Evolutionary conservation across 2,329 filamentous ascomycete genomes (phyloP), one percentile per base, ranked within the genome.

Genomic region (Paraconiothyrium sp.): DNA sequence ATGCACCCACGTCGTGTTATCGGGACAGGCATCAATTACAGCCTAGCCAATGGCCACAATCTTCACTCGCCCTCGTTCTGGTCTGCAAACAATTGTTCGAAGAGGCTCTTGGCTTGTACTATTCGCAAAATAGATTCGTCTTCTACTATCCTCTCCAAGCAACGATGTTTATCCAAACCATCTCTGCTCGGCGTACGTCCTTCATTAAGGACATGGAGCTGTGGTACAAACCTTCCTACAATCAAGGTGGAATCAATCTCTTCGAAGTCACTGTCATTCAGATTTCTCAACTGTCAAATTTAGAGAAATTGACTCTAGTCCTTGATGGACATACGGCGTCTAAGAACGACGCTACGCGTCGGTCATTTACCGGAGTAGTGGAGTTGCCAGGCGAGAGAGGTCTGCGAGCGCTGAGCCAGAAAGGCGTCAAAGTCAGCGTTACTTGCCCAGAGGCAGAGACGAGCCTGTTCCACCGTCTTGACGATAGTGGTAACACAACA

Each of bases 141-240:
- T 76, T 76, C 66, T 69, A 71, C 57, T 71, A 68, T 37, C 64
- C 67, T 2, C 47, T 61, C 4, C 71, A 74, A 49, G 24, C 72
- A 2, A 56, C 60, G 8, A 60, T 60, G 10, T 75, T 74, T 37
- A 13, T 69, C 1, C 37, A 62, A 3, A 54, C 35, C 22, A 48
- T 74, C 13, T 64, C 61, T 4, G 11, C 46, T 1, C 16, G 58
- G 9, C 67, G 71, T 5, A 66, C 60, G 14, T 32, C 34, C 11
- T 58, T 60, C 7, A 62, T 75, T 20, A 54, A 60, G 8, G 62
- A 69, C 34, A 54, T 76, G 47, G 71, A 66, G 1, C 56, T 76
- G 0, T 67, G 71, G 61, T 70, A 72, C 58, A 51, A 64, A 37
- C 4, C 43, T 16, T 65, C 69, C 57, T 16, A 55, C 7, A 55